phyloP scores from a whole-genome alignment of 306 rosid species.

The Inga leiocalycina region DNA sequence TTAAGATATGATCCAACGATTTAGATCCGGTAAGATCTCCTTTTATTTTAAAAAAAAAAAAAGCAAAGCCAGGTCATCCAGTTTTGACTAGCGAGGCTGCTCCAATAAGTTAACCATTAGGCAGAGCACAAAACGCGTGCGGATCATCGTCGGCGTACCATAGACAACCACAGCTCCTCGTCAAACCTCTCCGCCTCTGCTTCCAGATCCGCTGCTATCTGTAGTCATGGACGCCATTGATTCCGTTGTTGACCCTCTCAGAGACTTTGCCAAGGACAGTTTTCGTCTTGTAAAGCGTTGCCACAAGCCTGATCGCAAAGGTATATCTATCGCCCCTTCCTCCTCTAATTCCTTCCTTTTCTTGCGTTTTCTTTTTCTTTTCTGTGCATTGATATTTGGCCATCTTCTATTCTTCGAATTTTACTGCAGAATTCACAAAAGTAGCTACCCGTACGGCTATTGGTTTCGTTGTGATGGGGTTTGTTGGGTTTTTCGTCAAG shows the following conservation, averaged over 20 bases:
- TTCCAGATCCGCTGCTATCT: not conserved
- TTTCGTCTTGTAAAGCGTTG: constrained; percentile 12
- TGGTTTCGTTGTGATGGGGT: constrained; percentile 23
- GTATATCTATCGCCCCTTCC: not conserved
- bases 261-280: constrained; percentile 5
- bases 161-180: not conserved
- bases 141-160: not conserved
- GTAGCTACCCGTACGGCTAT: constrained; percentile 18
- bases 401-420: not conserved
- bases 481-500: constrained; percentile 24
- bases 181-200: not conserved
- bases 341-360: not conserved
- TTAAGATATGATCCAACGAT: too few species aligned
- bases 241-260: constrained; percentile 22
- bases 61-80: not conserved
- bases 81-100: not conserved
- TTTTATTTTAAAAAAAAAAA: too few species aligned
- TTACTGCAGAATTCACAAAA: constrained; percentile 1
- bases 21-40: too few species aligned
- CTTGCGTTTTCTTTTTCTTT: not conserved
- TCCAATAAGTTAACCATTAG: not conserved
- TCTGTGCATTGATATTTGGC: not conserved
- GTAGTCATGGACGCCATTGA: constrained; percentile 5
- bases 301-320: constrained; percentile 22
- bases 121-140: not conserved